Conservation (phyloP, 2,329 filamentous ascomycete genomes). For the Aureobasidium pullulans region DNA sequence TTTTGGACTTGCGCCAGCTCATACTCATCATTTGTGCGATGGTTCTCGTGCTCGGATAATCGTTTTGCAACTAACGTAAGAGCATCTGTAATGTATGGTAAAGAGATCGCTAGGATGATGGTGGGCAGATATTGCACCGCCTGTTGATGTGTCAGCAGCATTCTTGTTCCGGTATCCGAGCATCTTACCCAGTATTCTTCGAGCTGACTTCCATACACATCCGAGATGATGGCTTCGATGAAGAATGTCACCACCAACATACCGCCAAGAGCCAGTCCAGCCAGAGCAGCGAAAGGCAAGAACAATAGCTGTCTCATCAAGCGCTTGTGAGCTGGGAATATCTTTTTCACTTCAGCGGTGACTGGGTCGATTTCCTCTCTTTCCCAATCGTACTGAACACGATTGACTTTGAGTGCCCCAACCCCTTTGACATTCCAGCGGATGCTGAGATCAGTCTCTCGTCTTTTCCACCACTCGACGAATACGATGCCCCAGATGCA, state of each 20-base stretch:
- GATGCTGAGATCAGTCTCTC: conserved; percentile 1
- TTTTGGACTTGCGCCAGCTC: conserved; percentile 4
- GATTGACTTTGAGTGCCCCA: not conserved
- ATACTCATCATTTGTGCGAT: conserved; percentile 1
- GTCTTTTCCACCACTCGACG: conserved; percentile 10
- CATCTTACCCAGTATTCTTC: not conserved
- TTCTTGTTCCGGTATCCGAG: not conserved
- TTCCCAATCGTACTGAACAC: not conserved
- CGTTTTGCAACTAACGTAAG: not conserved
- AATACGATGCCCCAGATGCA: conserved; percentile 1
- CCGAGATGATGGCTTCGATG: not conserved
- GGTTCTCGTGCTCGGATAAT: conserved; percentile 1
- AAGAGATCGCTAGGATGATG: not conserved
- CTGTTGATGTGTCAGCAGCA: not conserved
- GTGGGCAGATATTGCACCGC: not conserved
- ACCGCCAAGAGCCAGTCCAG: not conserved
- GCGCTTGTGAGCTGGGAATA: not conserved
- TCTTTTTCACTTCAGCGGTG: not conserved
- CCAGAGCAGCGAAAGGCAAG: not conserved
- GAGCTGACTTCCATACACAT: not conserved
- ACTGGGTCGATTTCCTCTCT: not conserved
- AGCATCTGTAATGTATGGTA: not conserved
- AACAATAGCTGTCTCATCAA: not conserved
- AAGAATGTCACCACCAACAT: not conserved
- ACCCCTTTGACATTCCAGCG: conserved; percentile 4